Base-by-base conservation (phyloP, 2,329 filamentous ascomycete genomes). In the Fusarium sacchari region DNA sequence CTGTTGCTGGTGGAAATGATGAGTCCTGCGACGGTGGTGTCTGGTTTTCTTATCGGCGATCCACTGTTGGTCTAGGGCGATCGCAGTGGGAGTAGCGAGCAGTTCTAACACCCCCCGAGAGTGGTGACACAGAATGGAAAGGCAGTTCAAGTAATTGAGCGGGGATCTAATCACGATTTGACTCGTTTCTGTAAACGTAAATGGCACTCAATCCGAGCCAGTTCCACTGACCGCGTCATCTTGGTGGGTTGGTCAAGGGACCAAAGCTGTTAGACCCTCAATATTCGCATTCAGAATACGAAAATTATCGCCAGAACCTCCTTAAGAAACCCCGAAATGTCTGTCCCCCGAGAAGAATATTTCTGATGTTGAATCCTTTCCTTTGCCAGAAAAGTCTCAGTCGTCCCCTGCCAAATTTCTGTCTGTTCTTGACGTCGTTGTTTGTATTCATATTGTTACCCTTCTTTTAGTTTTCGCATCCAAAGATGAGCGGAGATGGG, bases 201-300 rank as follows among this genome's bases (percentile, higher is more conserved):
- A 32, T 22, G 24, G 22, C 5, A n/a, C 17, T 6, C 8, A 26
- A 36, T 24, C 32, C 28, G 24, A 36, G 9, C n/a, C 24, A 26
- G 42, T 44, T 24, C 34, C 37, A 63, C 49, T 32, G 53, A 36
- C 64, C 64, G 64, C 57, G 64, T 69, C 56, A 63, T n/a, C 14
- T 44, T 26, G 36, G 56, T 69, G 64, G 66, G 37, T 37, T 53
- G 50, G 12, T 17, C 24, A 56, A 20, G n/a, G 40, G 30, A 6
- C 6, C 28, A 40, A 34, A 15, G 18, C 7, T 5, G 1, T 15
- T 56, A 56, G 49, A 28, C 22, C 36, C 5, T 12, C n/a, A 68
- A 50, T 69, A 68, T 68, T 69, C 66, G 57, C 49, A 68, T 68
- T 68, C 32, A 42, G 28, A 67, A 63, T 68, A 49, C 66, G 65